Conservation (phyloP, 805 yeast species). For the Barnettozyma siamensis region DNA sequence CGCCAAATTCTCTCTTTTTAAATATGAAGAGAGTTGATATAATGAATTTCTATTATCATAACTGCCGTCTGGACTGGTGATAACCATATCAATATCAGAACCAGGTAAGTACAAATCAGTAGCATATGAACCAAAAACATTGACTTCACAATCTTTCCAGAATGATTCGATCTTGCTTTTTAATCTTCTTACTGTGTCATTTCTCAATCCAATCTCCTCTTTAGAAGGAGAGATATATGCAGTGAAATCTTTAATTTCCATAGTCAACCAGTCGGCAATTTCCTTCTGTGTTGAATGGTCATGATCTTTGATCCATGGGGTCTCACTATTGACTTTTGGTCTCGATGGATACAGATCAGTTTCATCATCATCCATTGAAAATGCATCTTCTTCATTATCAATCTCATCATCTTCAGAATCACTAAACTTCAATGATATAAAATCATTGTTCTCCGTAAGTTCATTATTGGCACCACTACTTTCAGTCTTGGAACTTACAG, state of each 20-base stretch:
- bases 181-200: constrained; percentile 55
- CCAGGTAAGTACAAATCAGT: constrained; percentile 92
- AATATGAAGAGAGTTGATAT: constrained; percentile 65
- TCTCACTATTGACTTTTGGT: constrained; percentile 24
- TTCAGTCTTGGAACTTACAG: neutral
- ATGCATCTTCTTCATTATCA: constrained; percentile 23
- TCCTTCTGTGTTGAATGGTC: constrained; percentile 75
- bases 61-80: constrained; percentile 55
- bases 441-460: constrained; percentile 35
- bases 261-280: constrained; percentile 79
- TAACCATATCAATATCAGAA: constrained; percentile 92
- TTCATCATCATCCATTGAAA: constrained; percentile 24
- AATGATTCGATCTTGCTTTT: constrained; percentile 44
- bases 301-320: constrained; percentile 74
- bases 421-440: constrained; percentile 33
- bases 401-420: constrained; percentile 26
- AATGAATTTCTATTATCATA: constrained; percentile 58
- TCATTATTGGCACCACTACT: constrained; percentile 17
- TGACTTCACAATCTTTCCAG: constrained; percentile 77
- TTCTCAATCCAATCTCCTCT: constrained; percentile 64
- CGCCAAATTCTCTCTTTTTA: constrained; percentile 59
- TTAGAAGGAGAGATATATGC: constrained; percentile 80
- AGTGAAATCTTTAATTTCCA: constrained; percentile 80
- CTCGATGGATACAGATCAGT: constrained; percentile 11
- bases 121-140: constrained; percentile 91